Base-by-base conservation (phyloP, 208 protist genomes). In the Leishmania arabica region DNA sequence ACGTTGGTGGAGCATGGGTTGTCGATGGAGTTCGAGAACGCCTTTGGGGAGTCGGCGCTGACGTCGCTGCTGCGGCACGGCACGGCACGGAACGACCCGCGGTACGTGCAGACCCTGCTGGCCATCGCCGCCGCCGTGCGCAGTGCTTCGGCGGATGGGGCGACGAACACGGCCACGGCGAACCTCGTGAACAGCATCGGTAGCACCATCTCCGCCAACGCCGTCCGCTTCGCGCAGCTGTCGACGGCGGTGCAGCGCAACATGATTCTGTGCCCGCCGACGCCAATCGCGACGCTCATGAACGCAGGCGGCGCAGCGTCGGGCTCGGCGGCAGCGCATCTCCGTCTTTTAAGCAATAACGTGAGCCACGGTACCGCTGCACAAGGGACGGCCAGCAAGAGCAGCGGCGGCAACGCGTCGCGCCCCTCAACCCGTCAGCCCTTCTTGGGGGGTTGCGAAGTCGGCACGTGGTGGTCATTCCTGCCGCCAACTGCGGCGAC, bases 41-140 rank as follows among this genome's bases (percentile, higher is more conserved):
- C 86, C 45, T 86, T 86, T 51, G 92, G 93, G 4, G 91, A 97
- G 56, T 88, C 89, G 17, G 90, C 93, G 17, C 83, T 96, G 34
- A 51, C 90, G 60, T 96, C 92, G 17, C 84, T 97, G 65, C 86
- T 96, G 42, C 91, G 91, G 71, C 90, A 94, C 70, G 94, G 94
- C 69, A 92, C 90, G 56, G 90, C 88, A 17, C 84, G 83, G 24
- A 97, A 97, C 86, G 86, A 85, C 27, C 84, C 85, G 0, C 77
- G 92, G 42, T 80, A 86, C 24, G 53, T 80, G 40, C 78, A 86
- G 75, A 80, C 79, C 27, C 83, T 86, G 27, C 27, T 58, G 47
- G 24, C 51, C 24, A 45, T 47, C 42, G 51, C 56, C 13, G 58
- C 77, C 56, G 75, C 51, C n/a, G 53, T 64, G 37, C 58, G 66